phyloP scores from a whole-genome alignment of 306 rosid genomes.

The Cyclanthera cordifolia region DNA sequence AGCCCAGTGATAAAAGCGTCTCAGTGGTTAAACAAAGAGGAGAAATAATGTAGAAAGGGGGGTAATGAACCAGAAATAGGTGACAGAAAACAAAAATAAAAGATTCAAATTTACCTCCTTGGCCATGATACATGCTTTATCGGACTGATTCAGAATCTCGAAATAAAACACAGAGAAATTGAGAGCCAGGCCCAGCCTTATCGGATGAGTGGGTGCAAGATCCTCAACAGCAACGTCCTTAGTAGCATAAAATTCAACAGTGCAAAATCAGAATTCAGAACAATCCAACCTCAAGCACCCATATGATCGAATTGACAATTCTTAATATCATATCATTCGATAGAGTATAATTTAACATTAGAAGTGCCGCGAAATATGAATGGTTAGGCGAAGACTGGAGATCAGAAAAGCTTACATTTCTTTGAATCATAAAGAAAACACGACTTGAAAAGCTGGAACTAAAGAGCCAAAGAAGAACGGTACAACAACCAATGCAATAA shows the following conservation, averaged over 20 bases:
- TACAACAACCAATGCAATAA: neutral
- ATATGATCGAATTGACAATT: neutral
- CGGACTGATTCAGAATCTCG: constrained; percentile 28
- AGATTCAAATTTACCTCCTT: constrained; percentile 21
- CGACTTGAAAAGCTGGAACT: neutral
- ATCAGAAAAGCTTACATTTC: neutral
- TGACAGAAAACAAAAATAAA: neutral
- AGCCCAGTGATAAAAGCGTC: neutral
- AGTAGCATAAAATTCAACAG: neutral
- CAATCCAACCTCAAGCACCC: neutral
- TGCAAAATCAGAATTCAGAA: neutral
- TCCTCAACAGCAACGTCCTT: constrained; percentile 28
- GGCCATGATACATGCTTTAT: constrained; percentile 29
- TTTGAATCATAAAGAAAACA: neutral
- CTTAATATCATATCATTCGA: neutral
- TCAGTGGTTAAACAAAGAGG: neutral
- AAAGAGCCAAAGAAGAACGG: neutral
- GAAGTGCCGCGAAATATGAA: neutral
- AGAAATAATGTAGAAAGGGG: neutral
- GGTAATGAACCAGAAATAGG: neutral
- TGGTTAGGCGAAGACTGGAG: neutral
- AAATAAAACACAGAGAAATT: constrained; percentile 34
- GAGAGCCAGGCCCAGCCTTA: constrained; percentile 30
- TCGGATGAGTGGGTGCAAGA: constrained; percentile 35
- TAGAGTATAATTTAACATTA: neutral